These are phyloP conservation scores for Viola pubescens DNA, from an alignment of 441 rosid genomes.

Conservation along the genomic window DNA sequence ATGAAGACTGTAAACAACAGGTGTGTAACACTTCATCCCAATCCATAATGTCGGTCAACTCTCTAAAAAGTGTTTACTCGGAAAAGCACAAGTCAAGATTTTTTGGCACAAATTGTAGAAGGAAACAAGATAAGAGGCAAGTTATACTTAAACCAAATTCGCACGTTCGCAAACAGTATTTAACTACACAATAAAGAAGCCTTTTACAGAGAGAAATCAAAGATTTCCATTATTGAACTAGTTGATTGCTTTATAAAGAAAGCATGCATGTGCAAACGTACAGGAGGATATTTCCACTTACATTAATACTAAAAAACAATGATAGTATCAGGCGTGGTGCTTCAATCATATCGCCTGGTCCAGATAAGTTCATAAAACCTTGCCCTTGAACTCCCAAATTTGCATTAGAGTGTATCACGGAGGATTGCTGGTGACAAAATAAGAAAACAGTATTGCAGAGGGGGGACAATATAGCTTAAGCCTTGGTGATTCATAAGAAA, in stretches of 20 bases:
- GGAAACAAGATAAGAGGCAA: conserved; percentile 2
- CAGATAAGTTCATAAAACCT: conserved; percentile 71
- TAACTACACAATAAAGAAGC: not conserved
- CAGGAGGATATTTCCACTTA: conserved; percentile 32
- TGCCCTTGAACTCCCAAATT: conserved; percentile 93
- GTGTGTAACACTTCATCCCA: too few relatives aligned
- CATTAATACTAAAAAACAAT: conserved; percentile 64
- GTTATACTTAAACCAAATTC: not conserved
- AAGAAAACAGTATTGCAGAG: conserved; percentile 3
- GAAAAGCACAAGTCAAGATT: too few relatives aligned
- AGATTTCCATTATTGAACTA: conserved; percentile 1
- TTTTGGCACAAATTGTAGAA: too few relatives aligned
- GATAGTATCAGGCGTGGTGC: conserved; percentile 78
- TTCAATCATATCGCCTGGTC: conserved; percentile 74
- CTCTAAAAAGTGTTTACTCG: too few relatives aligned
- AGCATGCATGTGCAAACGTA: conserved; percentile 3
- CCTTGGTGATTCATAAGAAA: conserved; percentile 7
- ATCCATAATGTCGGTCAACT: too few relatives aligned
- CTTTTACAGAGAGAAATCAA: conserved; percentile 2
- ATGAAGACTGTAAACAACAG: too few relatives aligned
- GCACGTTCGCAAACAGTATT: not conserved
- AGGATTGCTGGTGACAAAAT: conserved; percentile 51
- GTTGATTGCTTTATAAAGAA: not conserved
- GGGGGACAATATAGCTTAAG: conserved; percentile 8
- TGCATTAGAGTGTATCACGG: conserved; percentile 84